phyloP scores from a whole-genome alignment of 1,284 basidiomycete genomes.

The Laetiporus sulphureus region DNA sequence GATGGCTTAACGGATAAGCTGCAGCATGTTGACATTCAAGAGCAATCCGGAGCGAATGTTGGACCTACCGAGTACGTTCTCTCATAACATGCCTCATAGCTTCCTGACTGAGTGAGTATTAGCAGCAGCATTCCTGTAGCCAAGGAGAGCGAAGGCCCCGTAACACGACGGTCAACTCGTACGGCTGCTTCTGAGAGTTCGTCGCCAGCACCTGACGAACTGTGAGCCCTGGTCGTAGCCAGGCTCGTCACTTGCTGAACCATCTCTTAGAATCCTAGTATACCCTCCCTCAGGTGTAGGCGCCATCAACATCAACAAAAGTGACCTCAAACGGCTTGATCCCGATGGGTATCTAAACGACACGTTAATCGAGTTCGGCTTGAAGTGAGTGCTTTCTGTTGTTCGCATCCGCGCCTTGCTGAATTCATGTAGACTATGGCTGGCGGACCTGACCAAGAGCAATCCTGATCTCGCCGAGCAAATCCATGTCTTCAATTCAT shows the following conservation, averaged over 20 bases:
- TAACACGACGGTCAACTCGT: constrained; percentile 13
- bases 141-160: constrained; percentile 1
- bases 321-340: constrained; percentile 69
- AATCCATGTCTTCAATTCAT: constrained; percentile 92
- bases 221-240: constrained; percentile 43
- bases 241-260: constrained; percentile 2
- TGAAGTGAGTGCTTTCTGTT: constrained; percentile 56
- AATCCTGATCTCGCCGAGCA: constrained; percentile 63
- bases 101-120: not conserved
- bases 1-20: not conserved
- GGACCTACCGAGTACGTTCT: constrained; percentile 1
- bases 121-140: not conserved
- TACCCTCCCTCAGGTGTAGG: constrained; percentile 68
- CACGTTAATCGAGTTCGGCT: constrained; percentile 90
- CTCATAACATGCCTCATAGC: not conserved
- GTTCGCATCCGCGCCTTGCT: not conserved
- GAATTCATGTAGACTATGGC: constrained; percentile 52
- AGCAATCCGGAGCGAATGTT: not conserved
- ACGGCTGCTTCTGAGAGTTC: constrained; percentile 17
- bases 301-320: constrained; percentile 71
- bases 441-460: constrained; percentile 44
- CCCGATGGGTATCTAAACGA: constrained; percentile 91
- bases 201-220: constrained; percentile 49
- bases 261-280: constrained; percentile 53
- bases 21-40: not conserved